Evolutionary conservation across 768 basidiomycete genomes (phyloP).

Genomic region (Amanita pseudoporphyria): DNA sequence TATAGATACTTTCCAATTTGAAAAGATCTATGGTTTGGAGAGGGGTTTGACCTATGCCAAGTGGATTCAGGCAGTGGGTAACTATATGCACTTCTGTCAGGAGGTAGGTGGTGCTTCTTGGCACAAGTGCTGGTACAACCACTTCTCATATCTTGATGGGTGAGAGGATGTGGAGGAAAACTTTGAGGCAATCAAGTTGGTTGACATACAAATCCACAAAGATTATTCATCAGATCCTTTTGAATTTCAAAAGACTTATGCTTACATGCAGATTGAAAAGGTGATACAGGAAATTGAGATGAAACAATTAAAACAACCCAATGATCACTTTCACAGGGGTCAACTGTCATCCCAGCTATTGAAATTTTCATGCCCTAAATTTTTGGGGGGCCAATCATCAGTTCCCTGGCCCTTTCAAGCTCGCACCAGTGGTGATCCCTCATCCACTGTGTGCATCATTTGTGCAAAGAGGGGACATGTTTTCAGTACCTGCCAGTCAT

Average conservation of each 20-base stretch:
- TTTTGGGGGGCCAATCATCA: not conserved
- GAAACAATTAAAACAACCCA: not conserved
- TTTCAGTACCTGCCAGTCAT: not conserved
- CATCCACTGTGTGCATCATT: conserved; percentile 9
- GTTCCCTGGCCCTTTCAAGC: conserved; percentile 6
- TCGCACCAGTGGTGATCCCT: conserved; percentile 5
- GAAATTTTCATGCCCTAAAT: not conserved
- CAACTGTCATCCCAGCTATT: not conserved
- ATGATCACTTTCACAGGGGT: not conserved
- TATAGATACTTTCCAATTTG: conserved; percentile 6
- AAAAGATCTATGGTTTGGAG: conserved; percentile 3
- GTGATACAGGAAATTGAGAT: too few relatives aligned
- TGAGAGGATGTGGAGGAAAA: not conserved
- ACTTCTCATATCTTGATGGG: not conserved
- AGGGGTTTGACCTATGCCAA: not conserved
- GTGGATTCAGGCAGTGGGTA: conserved; percentile 5
- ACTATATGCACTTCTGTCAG: not conserved
- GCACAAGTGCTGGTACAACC: not conserved
- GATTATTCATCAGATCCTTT: not conserved
- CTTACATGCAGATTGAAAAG: too few relatives aligned
- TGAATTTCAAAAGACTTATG: not conserved
- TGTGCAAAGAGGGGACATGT: conserved; percentile 8
- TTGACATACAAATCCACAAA: not conserved
- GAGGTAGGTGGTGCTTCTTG: conserved; percentile 1
- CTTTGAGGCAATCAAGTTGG: not conserved